Percentiles rank a stretch among this genome's conserved stretches.
Evolutionary conservation across 768 basidiomycete genomes (phyloP).

Genomic region (Russula dissimulans): DNA sequence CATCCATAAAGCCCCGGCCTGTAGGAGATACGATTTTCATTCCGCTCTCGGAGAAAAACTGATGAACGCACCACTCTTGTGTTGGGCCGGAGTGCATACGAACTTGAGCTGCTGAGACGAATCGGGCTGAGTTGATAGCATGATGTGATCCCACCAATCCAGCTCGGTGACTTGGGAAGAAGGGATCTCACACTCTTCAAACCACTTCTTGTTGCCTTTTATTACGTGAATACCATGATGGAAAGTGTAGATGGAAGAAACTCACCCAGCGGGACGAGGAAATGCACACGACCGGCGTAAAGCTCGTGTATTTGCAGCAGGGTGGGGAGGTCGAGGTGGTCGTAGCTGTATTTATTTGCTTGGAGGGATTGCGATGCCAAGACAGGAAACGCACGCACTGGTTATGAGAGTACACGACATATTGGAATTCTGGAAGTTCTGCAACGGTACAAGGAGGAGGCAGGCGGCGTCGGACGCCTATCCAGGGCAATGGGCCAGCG

Average conservation of each 20-base stretch:
- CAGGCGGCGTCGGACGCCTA: constrained; percentile 27
- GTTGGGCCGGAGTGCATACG: constrained; percentile 35
- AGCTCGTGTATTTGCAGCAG: constrained; percentile 24
- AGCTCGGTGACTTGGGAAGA: constrained; percentile 28
- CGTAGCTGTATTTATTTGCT: constrained; percentile 27
- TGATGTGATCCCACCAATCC: constrained; percentile 35
- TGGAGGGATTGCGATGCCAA: not conserved
- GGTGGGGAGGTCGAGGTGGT: constrained; percentile 33
- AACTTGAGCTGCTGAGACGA: constrained; percentile 23
- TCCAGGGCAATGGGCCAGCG: constrained; percentile 25
- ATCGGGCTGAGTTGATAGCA: constrained; percentile 14
- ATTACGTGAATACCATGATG: not conserved
- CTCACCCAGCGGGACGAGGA: constrained; percentile 33
- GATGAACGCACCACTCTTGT: constrained; percentile 29
- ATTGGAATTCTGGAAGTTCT: constrained; percentile 33
- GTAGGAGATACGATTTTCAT: not conserved
- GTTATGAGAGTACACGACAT: constrained; percentile 35
- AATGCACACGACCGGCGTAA: constrained; percentile 22
- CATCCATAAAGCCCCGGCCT: constrained; percentile 31
- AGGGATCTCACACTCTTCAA: constrained; percentile 27
- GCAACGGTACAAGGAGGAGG: constrained; percentile 31
- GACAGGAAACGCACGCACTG: constrained; percentile 27
- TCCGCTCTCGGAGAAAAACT: not conserved
- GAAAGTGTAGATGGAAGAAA: not conserved
- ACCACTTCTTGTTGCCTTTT: constrained; percentile 26